A percentile compares a stretch with the other conserved stretches of the same genome.
Conservation (phyloP, 495 filamentous ascomycete species). For the Penicillium crystallinum region DNA sequence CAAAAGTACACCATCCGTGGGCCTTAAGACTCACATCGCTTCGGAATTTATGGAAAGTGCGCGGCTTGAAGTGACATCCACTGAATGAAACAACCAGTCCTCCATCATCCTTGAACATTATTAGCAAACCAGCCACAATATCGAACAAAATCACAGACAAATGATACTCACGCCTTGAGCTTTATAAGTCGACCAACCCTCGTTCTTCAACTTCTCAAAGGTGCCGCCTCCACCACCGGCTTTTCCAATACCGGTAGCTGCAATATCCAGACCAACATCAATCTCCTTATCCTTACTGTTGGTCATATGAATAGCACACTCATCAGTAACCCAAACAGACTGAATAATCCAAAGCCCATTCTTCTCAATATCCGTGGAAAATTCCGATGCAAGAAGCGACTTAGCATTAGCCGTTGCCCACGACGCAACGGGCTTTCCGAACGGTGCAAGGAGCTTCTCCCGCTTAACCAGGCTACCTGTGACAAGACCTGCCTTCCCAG, state of each 20-base stretch:
- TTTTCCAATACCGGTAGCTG: not conserved
- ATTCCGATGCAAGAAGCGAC: not conserved
- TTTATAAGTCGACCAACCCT: not conserved
- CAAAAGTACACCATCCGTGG: not conserved
- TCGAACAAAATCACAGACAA: not conserved
- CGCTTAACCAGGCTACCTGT: not conserved
- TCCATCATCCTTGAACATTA: not conserved
- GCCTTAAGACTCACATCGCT: not conserved
- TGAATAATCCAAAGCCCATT: not conserved
- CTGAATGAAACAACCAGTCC: not conserved
- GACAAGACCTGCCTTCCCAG: not conserved
- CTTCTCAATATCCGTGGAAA: not conserved
- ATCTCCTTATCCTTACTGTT: not conserved
- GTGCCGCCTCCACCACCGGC: not conserved
- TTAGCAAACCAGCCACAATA: not conserved
- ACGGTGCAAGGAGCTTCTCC: not conserved
- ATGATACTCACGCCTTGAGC: not conserved
- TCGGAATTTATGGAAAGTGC: not conserved
- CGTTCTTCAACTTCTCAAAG: not conserved
- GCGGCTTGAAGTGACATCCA: not conserved
- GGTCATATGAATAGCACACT: not conserved
- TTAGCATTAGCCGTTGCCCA: not conserved
- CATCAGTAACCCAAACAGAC: not conserved
- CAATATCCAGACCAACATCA: not conserved
- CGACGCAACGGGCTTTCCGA: not conserved